Percentiles rank a stretch among this genome's conserved stretches.
Conservation (phyloP, 148 eudicot genomes). For the Fallopia convolvulus region DNA sequence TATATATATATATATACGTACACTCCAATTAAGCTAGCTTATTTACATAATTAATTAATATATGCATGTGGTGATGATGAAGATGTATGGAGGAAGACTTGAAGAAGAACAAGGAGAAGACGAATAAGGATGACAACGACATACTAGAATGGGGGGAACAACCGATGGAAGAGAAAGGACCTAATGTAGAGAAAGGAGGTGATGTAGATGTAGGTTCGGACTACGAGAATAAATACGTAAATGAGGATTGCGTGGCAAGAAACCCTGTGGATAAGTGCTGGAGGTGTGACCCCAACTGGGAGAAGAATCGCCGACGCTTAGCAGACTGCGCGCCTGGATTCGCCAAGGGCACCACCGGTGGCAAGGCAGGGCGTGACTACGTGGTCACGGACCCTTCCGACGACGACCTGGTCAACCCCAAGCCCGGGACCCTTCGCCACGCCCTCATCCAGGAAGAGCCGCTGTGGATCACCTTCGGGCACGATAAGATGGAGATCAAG, state of each 20-base stretch:
- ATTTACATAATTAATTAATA: too few species aligned
- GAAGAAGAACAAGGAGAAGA: too few species aligned
- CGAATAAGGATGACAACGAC: too few species aligned
- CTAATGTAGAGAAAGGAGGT: too few species aligned
- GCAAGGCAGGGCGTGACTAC: slow-evolving; percentile 47
- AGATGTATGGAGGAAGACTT: too few species aligned
- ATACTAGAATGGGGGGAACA: too few species aligned
- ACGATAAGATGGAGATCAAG: slow-evolving; percentile 36
- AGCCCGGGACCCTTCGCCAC: slow-evolving; percentile 48
- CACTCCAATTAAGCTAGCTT: too few species aligned
- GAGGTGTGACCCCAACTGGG: slow-evolving; percentile 60
- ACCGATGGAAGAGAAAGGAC: too few species aligned
- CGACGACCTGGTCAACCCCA: slow-evolving; percentile 34
- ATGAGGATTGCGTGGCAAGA: slow-evolving; percentile 16
- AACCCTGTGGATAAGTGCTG: slow-evolving; percentile 73
- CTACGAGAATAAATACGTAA: too few species aligned
- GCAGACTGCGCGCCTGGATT: slow-evolving; percentile 58
- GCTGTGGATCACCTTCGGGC: slow-evolving; percentile 52
- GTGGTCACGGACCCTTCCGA: slow-evolving; percentile 49
- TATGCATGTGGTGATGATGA: too few species aligned
- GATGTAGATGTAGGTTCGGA: too few species aligned
- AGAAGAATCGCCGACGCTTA: slow-evolving; percentile 30
- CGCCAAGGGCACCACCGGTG: slow-evolving; percentile 58
- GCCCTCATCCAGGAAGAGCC: slow-evolving; percentile 53
- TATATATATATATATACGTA: too few species aligned